These are phyloP conservation scores for Yamadazyma blattariae DNA, from an alignment of 1,139 yeast species.

Conservation along the genomic window DNA sequence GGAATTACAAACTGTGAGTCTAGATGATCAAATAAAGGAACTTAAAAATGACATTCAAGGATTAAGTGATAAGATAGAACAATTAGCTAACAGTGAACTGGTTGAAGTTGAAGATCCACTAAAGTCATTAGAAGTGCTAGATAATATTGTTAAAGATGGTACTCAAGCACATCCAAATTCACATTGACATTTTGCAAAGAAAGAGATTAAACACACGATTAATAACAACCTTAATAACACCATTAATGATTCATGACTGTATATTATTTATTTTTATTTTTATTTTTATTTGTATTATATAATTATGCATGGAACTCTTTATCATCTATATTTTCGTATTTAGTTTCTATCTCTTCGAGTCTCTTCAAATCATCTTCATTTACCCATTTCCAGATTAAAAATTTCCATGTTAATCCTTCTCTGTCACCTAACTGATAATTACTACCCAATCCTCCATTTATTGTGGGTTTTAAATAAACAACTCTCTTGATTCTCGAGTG, in stretches of 20 bases:
- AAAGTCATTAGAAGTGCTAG: conserved; percentile 1
- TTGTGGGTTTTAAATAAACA: conserved; percentile 51
- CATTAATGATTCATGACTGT: conserved; percentile 1
- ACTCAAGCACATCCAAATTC: too few relatives aligned
- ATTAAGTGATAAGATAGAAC: conserved; percentile 8
- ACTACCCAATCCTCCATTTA: conserved; percentile 53
- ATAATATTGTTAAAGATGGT: background rate
- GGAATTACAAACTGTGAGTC: conserved; percentile 2
- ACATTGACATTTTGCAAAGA: too few relatives aligned
- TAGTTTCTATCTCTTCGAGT: conserved; percentile 10
- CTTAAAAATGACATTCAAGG: conserved; percentile 17
- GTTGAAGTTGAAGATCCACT: background rate
- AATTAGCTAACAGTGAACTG: background rate
- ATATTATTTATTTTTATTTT: background rate
- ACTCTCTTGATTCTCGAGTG: conserved; percentile 81
- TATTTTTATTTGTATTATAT: background rate
- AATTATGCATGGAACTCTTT: conserved; percentile 6
- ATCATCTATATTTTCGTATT: background rate
- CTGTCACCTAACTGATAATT: conserved; percentile 75
- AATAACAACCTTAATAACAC: background rate
- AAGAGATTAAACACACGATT: too few relatives aligned
- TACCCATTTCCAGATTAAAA: conserved; percentile 72
- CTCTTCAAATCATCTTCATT: conserved; percentile 22
- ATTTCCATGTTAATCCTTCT: conserved; percentile 72
- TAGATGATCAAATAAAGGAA: conserved; percentile 16